Percentiles rank a stretch among this genome's conserved stretches.
Evolutionary conservation across 495 filamentous ascomycete species (phyloP).

Genomic region (Annulohypoxylon stygium): DNA sequence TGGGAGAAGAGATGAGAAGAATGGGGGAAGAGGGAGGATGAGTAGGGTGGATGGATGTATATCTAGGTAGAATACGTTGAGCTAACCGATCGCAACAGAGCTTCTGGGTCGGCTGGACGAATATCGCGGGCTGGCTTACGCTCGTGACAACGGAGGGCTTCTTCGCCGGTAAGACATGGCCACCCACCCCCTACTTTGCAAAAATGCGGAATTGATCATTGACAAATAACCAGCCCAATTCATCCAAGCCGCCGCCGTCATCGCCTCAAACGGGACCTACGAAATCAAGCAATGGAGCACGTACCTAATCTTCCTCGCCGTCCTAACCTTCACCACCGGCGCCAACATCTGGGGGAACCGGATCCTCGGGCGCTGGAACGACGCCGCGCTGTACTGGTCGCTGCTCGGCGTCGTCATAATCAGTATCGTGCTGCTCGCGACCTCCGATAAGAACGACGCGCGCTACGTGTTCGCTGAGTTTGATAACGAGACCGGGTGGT

Average conservation of each 20-base stretch:
- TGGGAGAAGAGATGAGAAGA: background rate
- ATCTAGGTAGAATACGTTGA: background rate
- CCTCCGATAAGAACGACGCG: constrained; percentile 52
- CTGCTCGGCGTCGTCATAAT: constrained; percentile 56
- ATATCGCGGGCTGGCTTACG: constrained; percentile 57
- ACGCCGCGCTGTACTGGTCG: constrained; percentile 55
- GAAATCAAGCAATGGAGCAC: constrained; percentile 49
- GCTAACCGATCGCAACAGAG: constrained; percentile 43
- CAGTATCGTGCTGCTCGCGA: constrained; percentile 55
- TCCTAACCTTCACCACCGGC: constrained; percentile 51
- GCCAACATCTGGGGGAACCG: constrained; percentile 53
- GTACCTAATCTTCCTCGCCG: constrained; percentile 53
- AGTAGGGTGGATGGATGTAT: background rate
- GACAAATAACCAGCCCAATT: constrained; percentile 48
- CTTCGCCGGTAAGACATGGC: constrained; percentile 48
- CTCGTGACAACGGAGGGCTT: constrained; percentile 56
- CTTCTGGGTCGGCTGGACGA: constrained; percentile 58
- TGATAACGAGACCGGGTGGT: constrained; percentile 73
- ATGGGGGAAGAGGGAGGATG: background rate
- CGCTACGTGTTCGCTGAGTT: constrained; percentile 69
- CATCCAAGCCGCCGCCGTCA: constrained; percentile 52
- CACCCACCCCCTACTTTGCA: background rate
- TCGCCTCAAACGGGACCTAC: constrained; percentile 51
- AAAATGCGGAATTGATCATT: background rate
- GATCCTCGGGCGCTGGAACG: constrained; percentile 53